Conservation (phyloP, 2,329 filamentous ascomycete genomes). For the Cladophialophora psammophila region DNA sequence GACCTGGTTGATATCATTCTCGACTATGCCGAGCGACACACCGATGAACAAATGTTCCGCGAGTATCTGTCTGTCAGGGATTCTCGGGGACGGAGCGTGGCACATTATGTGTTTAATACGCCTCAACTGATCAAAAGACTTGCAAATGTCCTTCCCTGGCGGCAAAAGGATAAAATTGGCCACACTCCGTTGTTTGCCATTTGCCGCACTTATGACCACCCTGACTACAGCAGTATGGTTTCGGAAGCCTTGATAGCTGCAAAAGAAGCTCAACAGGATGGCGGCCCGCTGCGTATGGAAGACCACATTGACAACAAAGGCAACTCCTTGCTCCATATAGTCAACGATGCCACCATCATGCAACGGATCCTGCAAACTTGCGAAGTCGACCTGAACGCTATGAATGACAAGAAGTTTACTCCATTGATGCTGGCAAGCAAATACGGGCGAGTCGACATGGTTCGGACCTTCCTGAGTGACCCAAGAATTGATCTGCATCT, state of each 20-base stretch:
- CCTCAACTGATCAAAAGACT: constrained; percentile 80
- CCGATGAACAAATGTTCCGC: constrained; percentile 63
- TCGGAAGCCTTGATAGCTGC: constrained; percentile 79
- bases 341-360: constrained; percentile 83
- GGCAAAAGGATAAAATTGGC: constrained; percentile 90
- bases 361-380: constrained; percentile 78
- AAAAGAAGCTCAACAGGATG: constrained; percentile 76
- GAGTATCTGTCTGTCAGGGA: constrained; percentile 80
- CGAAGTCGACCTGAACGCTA: constrained; percentile 94
- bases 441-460: constrained; percentile 93
- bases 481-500: constrained; percentile 83
- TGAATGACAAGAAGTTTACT: constrained; percentile 94
- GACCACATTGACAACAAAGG: constrained; percentile 92
- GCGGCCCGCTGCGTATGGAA: constrained; percentile 82
- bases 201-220: constrained; percentile 93
- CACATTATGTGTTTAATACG: constrained; percentile 95
- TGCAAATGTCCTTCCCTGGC: constrained; percentile 83
- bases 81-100: constrained; percentile 82
- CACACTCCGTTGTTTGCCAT: constrained; percentile 97
- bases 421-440: constrained; percentile 98
- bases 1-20: constrained; percentile 79
- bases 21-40: constrained; percentile 69
- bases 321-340: constrained; percentile 94
- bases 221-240: constrained; percentile 86
- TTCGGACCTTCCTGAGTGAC: constrained; percentile 85